Percentiles rank a stretch among this genome's conserved stretches.
Conservation (phyloP, 1,139 yeast genomes). For the Yamadazyma blattariae region DNA sequence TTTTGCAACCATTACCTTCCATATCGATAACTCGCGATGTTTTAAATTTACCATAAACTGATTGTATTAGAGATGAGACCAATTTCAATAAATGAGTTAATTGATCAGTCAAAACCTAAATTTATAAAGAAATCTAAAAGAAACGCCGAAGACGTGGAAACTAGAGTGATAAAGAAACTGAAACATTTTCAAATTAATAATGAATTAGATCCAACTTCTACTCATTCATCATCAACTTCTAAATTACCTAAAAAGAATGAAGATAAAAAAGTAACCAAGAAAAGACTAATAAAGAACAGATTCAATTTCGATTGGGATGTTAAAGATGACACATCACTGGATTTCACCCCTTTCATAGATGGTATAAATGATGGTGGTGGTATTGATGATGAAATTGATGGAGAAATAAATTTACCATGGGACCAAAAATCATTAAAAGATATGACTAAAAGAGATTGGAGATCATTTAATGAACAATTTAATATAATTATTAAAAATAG, state of each 20-base stretch:
- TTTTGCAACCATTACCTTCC: too few species aligned
- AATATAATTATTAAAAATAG: slow-evolving; percentile 60
- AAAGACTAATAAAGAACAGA: too few species aligned
- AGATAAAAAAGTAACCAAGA: too few species aligned
- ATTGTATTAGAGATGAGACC: slow-evolving; percentile 11
- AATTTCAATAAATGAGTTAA: slow-evolving; percentile 9
- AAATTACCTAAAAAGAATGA: too few species aligned
- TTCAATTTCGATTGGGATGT: slow-evolving; percentile 72
- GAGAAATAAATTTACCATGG: slow-evolving; percentile 46
- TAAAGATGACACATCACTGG: slow-evolving; percentile 60
- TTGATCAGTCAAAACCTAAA: slow-evolving; percentile 10
- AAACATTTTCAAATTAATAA: too few species aligned
- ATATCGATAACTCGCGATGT: too few species aligned
- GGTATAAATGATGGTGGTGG: slow-evolving; percentile 11
- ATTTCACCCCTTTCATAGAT: slow-evolving; percentile 41
- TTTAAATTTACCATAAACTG: too few species aligned
- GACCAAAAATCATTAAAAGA: slow-evolving; percentile 54
- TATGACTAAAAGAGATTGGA: slow-evolving; percentile 88
- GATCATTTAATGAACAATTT: slow-evolving; percentile 79
- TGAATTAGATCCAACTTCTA: too few species aligned
- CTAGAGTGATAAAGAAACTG: slow-evolving; percentile 1
- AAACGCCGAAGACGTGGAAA: not conserved
- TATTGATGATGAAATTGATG: slow-evolving; percentile 3
- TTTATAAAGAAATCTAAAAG: slow-evolving; percentile 12
- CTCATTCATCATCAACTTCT: too few species aligned